Evolutionary conservation across 1,284 basidiomycete species (phyloP).

Genomic region (Volvariella volvacea): DNA sequence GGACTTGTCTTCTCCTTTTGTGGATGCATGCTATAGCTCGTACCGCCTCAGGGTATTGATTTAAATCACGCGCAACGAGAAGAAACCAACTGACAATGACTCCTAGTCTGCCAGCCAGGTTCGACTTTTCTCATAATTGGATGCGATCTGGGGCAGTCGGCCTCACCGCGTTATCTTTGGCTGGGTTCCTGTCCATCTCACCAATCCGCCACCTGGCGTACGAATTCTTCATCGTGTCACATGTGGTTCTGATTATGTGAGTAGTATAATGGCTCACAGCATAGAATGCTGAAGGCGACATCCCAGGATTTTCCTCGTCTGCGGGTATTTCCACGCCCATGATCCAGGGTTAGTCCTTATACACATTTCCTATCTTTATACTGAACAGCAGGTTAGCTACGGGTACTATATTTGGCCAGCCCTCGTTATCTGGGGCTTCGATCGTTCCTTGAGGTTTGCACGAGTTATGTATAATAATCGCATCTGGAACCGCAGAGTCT

Average conservation of each 20-base stretch:
- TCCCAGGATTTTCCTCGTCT: conserved; percentile 23
- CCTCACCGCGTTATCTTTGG: conserved; percentile 20
- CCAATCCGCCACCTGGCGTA: conserved; percentile 23
- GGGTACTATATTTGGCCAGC: conserved; percentile 26
- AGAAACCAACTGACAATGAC: no score
- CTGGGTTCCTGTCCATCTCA: conserved; percentile 20
- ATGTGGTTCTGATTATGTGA: conserved; percentile 23
- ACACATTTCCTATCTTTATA: no score
- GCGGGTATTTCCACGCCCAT: conserved; percentile 23
- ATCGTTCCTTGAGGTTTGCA: conserved; percentile 19
- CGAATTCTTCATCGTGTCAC: conserved; percentile 26
- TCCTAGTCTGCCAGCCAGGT: conserved; percentile 18
- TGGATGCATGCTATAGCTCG: conserved; percentile 26
- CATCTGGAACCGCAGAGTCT: conserved; percentile 12
- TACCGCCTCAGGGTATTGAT: conserved; percentile 18
- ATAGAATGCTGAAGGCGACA: no score
- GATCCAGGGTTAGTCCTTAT: conserved; percentile 16
- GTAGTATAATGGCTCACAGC: no score
- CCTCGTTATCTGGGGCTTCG: conserved; percentile 24
- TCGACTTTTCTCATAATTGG: conserved; percentile 22
- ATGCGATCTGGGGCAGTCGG: conserved; percentile 21
- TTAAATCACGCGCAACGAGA: not conserved
- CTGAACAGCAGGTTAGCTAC: no score
- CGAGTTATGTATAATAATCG: conserved; percentile 24
- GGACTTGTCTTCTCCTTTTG: conserved; percentile 21